Conservation (phyloP, 306 rosid species). For the Benincasa hispida region DNA sequence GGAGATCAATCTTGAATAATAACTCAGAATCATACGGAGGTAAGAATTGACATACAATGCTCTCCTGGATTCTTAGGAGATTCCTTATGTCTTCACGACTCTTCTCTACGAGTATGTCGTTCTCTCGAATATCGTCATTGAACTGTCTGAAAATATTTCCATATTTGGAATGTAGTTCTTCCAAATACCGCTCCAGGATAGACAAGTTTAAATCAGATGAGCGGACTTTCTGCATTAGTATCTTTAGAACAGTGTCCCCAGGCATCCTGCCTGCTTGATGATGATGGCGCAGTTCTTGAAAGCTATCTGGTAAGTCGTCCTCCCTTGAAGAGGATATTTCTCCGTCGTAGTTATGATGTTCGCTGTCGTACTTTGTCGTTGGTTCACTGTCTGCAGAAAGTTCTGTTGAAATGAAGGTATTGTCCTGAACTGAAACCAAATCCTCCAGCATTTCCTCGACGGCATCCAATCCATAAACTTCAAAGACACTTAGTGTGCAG, state of each 20-base stretch:
- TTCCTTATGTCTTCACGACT: conserved; percentile 40
- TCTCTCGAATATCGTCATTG: conserved; percentile 47
- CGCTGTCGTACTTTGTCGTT: conserved; percentile 27
- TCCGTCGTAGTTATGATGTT: conserved; percentile 13
- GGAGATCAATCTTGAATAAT: background rate
- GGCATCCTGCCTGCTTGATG: conserved; percentile 94
- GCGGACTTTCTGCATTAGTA: conserved; percentile 90
- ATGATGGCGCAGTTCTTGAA: conserved; percentile 60
- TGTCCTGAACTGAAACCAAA: conserved; percentile 52
- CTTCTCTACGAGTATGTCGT: conserved; percentile 43
- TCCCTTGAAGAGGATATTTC: conserved; percentile 26
- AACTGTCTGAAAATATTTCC: conserved; percentile 56
- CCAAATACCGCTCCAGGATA: conserved; percentile 72
- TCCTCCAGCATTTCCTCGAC: conserved; percentile 95
- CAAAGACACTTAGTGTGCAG: conserved; percentile 64
- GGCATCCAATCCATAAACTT: conserved; percentile 86
- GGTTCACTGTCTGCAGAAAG: conserved; percentile 34
- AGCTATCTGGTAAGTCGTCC: conserved; percentile 36
- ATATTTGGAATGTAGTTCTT: conserved; percentile 66
- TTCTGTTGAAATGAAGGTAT: conserved; percentile 24
- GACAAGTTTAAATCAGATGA: conserved; percentile 63
- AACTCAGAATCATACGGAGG: conserved; percentile 5
- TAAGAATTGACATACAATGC: conserved; percentile 41
- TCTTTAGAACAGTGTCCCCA: conserved; percentile 90
- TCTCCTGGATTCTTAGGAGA: conserved; percentile 42